phyloP scores from a whole-genome alignment of 345 rosid species.

The Ceriops zippeliana region DNA sequence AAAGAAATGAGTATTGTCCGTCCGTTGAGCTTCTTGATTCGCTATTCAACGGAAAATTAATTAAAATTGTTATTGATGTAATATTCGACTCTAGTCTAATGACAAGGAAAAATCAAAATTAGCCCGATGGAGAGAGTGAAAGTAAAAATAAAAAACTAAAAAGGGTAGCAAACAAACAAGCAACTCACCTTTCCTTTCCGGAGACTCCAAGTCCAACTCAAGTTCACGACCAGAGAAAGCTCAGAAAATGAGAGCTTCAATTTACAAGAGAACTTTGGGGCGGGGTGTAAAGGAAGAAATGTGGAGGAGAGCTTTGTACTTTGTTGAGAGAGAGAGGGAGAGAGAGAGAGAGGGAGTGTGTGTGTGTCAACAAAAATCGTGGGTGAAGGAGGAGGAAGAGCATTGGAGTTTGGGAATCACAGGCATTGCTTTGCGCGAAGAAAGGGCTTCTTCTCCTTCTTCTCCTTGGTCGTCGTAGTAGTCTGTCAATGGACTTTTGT shows the following conservation, averaged over 20 bases:
- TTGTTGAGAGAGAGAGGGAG: no score
- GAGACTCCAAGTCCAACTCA: no score
- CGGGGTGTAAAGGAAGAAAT: neutral
- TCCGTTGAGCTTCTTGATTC: conserved; percentile 37
- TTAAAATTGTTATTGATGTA: conserved; percentile 10
- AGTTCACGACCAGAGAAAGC: no score
- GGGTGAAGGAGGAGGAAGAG: conserved; percentile 29
- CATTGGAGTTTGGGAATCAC: conserved; percentile 37
- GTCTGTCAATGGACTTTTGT: conserved; percentile 14
- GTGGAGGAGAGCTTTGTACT: neutral
- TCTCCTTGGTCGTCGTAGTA: conserved; percentile 7
- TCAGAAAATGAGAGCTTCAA: neutral
- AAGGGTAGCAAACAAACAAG: no score
- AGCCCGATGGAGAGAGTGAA: neutral
- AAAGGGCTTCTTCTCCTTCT: conserved; percentile 14
- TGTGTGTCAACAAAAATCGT: conserved; percentile 25
- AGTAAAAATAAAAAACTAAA: no score
- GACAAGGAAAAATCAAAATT: conserved; percentile 10
- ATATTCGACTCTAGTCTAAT: neutral
- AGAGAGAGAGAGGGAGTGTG: neutral
- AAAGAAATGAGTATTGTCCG: conserved; percentile 30
- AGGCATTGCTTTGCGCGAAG: conserved; percentile 40
- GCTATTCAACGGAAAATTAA: conserved; percentile 33
- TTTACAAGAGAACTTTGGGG: neutral
- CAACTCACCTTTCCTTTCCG: no score